Percentiles rank a stretch among this genome's conserved stretches.
Evolutionary conservation across 2,329 filamentous ascomycete genomes (phyloP).

Genomic region (Aspergillus quadricinctus): DNA sequence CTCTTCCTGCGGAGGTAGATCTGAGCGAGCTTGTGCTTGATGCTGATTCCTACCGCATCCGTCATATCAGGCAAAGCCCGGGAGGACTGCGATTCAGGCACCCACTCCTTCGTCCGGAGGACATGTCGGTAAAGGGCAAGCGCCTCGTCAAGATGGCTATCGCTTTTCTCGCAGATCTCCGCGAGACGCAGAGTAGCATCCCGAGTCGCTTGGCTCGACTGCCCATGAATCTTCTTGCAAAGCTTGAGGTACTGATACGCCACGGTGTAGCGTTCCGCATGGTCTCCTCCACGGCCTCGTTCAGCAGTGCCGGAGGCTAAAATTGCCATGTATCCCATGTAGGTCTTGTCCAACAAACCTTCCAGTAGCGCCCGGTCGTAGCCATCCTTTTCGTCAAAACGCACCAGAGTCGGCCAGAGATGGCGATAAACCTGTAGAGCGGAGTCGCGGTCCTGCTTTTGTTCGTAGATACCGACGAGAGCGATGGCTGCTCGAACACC

Average conservation of each 20-base stretch:
- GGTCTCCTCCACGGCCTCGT: slow-evolving; percentile 26
- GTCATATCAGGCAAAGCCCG: slow-evolving; percentile 29
- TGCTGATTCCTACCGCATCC: slow-evolving; percentile 38
- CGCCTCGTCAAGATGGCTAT: slow-evolving; percentile 43
- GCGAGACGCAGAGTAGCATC: slow-evolving; percentile 40
- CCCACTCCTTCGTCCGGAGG: slow-evolving; percentile 38
- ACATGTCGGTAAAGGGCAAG: slow-evolving; percentile 46
- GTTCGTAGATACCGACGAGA: slow-evolving; percentile 44
- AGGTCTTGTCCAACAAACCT: slow-evolving; percentile 44
- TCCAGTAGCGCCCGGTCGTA: slow-evolving; percentile 36
- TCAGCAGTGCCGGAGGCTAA: slow-evolving; percentile 40
- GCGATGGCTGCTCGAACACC: slow-evolving; percentile 46
- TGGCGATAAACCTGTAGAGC: slow-evolving; percentile 45
- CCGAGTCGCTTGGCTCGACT: slow-evolving; percentile 33
- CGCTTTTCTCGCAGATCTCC: slow-evolving; percentile 44
- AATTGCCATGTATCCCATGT: slow-evolving; percentile 46
- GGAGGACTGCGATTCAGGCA: slow-evolving; percentile 27
- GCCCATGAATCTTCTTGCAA: slow-evolving; percentile 37
- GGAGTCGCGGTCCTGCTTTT: slow-evolving; percentile 42
- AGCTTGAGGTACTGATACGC: slow-evolving; percentile 48
- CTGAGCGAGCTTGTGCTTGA: slow-evolving; percentile 49
- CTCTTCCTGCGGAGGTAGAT: slow-evolving; percentile 44
- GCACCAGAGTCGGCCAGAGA: slow-evolving; percentile 46
- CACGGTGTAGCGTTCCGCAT: slow-evolving; percentile 44
- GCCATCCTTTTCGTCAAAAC: slow-evolving; percentile 37